Evolutionary conservation across 2,329 filamentous ascomycete species (phyloP).

Genomic region (Colletotrichum trifolii): DNA sequence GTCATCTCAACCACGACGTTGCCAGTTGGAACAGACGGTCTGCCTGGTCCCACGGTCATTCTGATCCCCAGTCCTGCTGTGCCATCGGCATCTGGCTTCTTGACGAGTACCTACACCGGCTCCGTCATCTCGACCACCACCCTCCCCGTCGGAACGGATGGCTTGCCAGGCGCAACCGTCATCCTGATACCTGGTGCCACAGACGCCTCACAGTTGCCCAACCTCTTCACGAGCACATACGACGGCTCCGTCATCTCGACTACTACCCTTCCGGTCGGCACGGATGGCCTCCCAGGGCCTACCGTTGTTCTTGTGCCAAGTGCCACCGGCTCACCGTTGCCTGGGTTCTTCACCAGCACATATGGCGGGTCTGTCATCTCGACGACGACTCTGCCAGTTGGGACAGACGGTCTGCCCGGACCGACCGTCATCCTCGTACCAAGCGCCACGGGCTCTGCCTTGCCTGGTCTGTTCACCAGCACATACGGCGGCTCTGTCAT

Average conservation of each 20-base stretch:
- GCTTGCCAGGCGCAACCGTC: neutral
- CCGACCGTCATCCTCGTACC: constrained; percentile 15
- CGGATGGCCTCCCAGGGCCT: constrained; percentile 18
- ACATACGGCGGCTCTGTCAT: constrained; percentile 12
- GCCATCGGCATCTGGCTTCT: too few species aligned
- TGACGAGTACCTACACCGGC: constrained; percentile 2
- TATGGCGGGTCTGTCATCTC: constrained; percentile 24
- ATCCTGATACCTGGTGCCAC: constrained; percentile 2
- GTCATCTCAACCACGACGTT: constrained; percentile 8
- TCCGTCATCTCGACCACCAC: neutral
- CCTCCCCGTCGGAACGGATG: neutral
- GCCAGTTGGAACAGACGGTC: neutral
- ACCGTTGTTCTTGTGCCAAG: constrained; percentile 21
- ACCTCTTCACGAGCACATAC: constrained; percentile 16
- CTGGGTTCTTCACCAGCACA: constrained; percentile 23
- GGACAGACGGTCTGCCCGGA: neutral
- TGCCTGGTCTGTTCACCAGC: constrained; percentile 5
- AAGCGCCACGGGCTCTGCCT: neutral
- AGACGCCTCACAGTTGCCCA: neutral
- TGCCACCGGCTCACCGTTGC: neutral
- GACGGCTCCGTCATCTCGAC: constrained; percentile 18
- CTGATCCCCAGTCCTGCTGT: neutral
- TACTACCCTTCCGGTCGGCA: neutral
- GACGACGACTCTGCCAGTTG: constrained; percentile 9
- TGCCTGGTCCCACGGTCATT: constrained; percentile 6